A percentile compares a stretch with the other conserved stretches of the same genome.
Conservation (phyloP, 139 green algal genomes). For the Gonium pectorale region DNA sequence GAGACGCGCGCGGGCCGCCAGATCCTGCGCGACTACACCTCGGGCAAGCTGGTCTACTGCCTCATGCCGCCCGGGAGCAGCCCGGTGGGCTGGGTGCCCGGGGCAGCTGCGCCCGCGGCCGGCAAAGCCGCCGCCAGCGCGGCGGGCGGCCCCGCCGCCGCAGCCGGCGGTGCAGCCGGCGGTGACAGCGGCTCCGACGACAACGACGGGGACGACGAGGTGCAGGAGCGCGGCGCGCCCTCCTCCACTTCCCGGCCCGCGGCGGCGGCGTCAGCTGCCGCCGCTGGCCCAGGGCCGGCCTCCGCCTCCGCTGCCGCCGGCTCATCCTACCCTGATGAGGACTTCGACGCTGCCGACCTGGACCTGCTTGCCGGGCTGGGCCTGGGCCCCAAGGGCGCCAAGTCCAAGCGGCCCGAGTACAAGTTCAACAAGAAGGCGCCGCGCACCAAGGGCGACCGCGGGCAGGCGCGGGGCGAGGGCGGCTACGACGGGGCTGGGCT, state of each 20-base stretch:
- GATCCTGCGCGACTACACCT: conserved; percentile 92
- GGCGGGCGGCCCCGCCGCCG: not conserved
- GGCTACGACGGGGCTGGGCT: conserved; percentile 71
- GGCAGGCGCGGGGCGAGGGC: conserved; percentile 48
- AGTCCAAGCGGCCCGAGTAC: conserved; percentile 66
- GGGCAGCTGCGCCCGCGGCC: not conserved
- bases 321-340: not conserved
- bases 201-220: not conserved
- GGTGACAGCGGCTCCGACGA: not conserved
- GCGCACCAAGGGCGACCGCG: conserved; percentile 72
- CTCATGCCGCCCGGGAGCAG: conserved; percentile 75
- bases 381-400: conserved; percentile 13
- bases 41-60: conserved; percentile 91
- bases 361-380: conserved; percentile 55
- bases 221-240: not conserved
- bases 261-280: too few relatives aligned
- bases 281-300: too few relatives aligned
- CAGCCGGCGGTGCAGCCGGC: not conserved
- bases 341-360: conserved; percentile 62
- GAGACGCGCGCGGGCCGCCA: conserved; percentile 82
- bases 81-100: conserved; percentile 3
- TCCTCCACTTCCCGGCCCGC: too few relatives aligned
- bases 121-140: not conserved
- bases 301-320: not conserved
- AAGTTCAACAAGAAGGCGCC: conserved; percentile 90